A percentile compares a stretch with the other conserved stretches of the same genome.
phyloP scores from a whole-genome alignment of 192 early-diverging fungal genomes.

The Podila minutissima region DNA sequence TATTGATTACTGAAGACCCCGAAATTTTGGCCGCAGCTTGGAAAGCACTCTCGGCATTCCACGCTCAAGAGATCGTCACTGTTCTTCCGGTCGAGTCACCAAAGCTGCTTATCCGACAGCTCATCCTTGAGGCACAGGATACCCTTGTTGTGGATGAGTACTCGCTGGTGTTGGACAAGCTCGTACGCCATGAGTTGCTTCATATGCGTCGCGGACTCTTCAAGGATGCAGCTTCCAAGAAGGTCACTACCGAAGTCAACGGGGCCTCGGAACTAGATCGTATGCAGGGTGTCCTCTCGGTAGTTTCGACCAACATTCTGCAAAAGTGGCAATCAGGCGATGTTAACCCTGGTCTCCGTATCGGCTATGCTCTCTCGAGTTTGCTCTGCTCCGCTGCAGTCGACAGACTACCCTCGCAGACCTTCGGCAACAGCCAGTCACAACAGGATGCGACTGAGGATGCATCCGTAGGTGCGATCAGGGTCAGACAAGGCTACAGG shows the following conservation, averaged over 20 bases:
- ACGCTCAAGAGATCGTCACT: constrained; percentile 50
- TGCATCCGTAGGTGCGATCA: constrained; percentile 16
- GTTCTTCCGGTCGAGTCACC: constrained; percentile 52
- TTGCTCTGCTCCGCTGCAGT: constrained; percentile 30
- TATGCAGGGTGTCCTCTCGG: constrained; percentile 26
- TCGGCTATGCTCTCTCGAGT: constrained; percentile 56
- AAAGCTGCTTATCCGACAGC: constrained; percentile 26
- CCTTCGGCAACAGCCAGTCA: neutral
- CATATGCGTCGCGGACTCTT: constrained; percentile 64
- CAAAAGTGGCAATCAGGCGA: constrained; percentile 58
- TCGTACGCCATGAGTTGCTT: constrained; percentile 60
- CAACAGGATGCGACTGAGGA: constrained; percentile 2
- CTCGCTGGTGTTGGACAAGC: constrained; percentile 48
- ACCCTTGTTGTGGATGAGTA: constrained; percentile 33
- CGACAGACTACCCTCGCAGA: constrained; percentile 20
- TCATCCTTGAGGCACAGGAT: constrained; percentile 14
- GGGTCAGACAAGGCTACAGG: constrained; percentile 51
- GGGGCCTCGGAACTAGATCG: constrained; percentile 26
- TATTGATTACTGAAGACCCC: constrained; percentile 33
- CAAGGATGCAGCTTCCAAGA: constrained; percentile 40
- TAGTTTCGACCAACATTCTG: constrained; percentile 43
- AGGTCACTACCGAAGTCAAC: neutral
- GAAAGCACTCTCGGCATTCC: constrained; percentile 52
- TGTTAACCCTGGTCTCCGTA: constrained; percentile 62
- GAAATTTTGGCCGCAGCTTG: constrained; percentile 47